Evolutionary conservation across 176 grass and related monocot species (phyloP).

Genomic region (Elaeis guineensis): DNA sequence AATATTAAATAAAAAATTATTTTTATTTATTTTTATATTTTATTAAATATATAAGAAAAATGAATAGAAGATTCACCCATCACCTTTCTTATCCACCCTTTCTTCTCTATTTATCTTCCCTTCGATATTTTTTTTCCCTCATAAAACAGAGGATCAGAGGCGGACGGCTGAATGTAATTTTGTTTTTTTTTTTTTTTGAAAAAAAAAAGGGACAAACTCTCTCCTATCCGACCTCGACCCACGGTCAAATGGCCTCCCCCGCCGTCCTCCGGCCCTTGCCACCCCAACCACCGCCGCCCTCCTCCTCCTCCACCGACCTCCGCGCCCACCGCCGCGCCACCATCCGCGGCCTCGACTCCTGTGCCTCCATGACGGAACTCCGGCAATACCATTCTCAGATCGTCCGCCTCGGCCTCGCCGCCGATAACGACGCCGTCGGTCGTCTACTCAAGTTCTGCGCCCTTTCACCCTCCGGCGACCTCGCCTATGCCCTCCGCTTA

Average conservation of each 20-base stretch:
- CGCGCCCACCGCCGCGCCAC: background rate
- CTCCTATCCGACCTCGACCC: too few relatives aligned
- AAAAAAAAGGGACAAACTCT: too few relatives aligned
- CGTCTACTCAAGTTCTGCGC: constrained; percentile 33
- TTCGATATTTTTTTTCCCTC: too few relatives aligned
- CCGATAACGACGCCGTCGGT: constrained; percentile 31
- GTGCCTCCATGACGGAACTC: constrained; percentile 18
- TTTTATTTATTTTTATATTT: too few relatives aligned
- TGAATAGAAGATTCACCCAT: too few relatives aligned
- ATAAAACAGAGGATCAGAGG: too few relatives aligned
- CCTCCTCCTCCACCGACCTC: background rate
- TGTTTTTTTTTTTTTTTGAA: too few relatives aligned
- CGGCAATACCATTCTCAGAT: constrained; percentile 12
- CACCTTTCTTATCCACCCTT: too few relatives aligned
- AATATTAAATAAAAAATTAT: too few relatives aligned
- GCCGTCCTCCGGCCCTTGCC: background rate
- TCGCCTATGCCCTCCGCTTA: background rate
- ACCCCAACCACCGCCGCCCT: background rate
- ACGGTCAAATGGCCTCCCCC: background rate
- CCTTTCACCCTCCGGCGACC: background rate
- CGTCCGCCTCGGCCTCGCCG: constrained; percentile 6
- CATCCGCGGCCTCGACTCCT: constrained; percentile 8
- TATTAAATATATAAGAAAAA: too few relatives aligned
- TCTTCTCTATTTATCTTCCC: too few relatives aligned
- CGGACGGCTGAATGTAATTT: too few relatives aligned